Evolutionary conservation across 805 yeast species (phyloP), one percentile per base, ranked within the genome.

Genomic region (Kodamaea sagamina): DNA sequence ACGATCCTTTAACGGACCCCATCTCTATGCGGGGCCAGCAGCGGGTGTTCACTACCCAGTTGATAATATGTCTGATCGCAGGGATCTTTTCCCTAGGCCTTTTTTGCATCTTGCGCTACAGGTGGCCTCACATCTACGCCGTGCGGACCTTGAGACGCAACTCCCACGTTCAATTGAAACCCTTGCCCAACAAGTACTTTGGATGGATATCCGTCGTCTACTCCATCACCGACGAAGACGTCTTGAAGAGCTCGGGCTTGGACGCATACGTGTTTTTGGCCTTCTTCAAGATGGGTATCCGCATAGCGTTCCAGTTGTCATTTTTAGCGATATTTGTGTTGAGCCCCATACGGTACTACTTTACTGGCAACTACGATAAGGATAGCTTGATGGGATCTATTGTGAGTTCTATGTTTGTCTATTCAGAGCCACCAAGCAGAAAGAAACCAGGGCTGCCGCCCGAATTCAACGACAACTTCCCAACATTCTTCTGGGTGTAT

Each of bases 111-210:
- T 59, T 75, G 22, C 59, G 85, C 39, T 72, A 72, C 49, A 67
- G 69, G 47, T 77, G 82, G 68, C 84, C 84, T 7, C 72, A 78
- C 45, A 68, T 79, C 44, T 79, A 78, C 52, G 79, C 82, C 10
- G 74, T 79, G 8, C 51, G 85, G 43, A 73, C 83, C 9, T 63
- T 76, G 36, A 57, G 83, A 46, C 68, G 71, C 51, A 58, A 61
- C 39, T 65, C 67, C 53, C 52, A 55, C 35, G 53, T 51, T 16
- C 45, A 45, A 27, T 62, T 77, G 24, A 68, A 68, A 44, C 63
- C 63, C 24, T 62, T 79, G 13, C 83, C 84, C 11, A 49, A 48
- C 36, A 47, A 51, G 42, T 49, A 56, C 46, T 57, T 59, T 44
- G 51, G 50, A 19, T 59, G 64, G 64, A 57, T 59, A 19, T 39